Conservation (phyloP, 306 rosid species). For the Vigna unguiculata region DNA sequence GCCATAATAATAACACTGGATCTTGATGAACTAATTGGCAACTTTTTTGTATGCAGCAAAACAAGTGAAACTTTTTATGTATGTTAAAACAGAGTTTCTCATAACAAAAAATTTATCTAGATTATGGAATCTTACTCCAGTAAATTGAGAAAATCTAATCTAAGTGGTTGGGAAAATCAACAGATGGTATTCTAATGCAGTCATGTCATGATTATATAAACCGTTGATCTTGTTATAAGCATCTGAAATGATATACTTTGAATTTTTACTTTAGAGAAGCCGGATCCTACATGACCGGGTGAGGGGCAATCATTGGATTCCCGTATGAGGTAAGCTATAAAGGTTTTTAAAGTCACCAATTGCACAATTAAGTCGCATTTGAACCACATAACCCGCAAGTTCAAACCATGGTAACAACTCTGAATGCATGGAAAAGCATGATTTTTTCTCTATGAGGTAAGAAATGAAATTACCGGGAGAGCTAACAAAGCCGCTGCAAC, state of each 20-base stretch:
- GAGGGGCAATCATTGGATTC: not conserved
- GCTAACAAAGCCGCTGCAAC: slow-evolving; percentile 70
- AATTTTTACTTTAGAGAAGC: too few relatives aligned
- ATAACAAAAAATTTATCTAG: not conserved
- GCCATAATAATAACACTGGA: not conserved
- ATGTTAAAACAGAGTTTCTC: slow-evolving; percentile 6
- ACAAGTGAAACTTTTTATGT: not conserved
- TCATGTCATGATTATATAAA: not conserved
- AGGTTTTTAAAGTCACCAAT: not conserved
- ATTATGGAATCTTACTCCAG: not conserved
- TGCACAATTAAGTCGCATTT: too few relatives aligned
- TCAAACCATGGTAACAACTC: not conserved
- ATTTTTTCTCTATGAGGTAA: not conserved
- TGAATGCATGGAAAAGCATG: not conserved
- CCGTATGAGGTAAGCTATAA: not conserved
- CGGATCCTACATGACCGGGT: not conserved
- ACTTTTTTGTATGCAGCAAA: not conserved
- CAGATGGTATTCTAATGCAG: not conserved
- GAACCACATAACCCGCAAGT: not conserved
- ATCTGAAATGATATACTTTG: not conserved
- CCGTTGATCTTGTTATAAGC: not conserved
- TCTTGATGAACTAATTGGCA: not conserved
- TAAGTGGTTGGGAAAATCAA: not conserved
- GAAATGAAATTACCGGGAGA: slow-evolving; percentile 56
- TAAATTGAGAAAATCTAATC: not conserved